Evolutionary conservation across 305 asterid species (phyloP).

Genomic region (Vinca major): DNA sequence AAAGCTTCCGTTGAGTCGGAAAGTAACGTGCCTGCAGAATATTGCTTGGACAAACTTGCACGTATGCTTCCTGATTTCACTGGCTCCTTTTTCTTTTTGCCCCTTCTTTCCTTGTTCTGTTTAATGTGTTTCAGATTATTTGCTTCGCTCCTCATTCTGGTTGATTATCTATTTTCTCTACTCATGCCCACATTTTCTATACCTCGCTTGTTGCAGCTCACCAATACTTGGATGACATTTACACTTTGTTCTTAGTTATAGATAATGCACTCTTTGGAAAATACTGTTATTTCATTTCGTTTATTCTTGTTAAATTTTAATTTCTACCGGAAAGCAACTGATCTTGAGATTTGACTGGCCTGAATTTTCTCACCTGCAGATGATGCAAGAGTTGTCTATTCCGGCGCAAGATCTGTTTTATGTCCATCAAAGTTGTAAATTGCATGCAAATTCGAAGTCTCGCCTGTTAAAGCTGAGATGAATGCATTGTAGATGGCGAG

Average conservation of each 20-base stretch:
- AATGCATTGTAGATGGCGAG: too few species aligned
- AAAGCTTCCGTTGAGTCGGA: slow-evolving; percentile 73
- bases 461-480: neutral
- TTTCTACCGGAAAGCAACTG: neutral
- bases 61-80: slow-evolving; percentile 25
- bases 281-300: neutral
- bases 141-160: neutral
- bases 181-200: neutral
- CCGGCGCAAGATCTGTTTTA: slow-evolving; percentile 40
- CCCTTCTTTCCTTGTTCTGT: neutral
- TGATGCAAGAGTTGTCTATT: slow-evolving; percentile 50
- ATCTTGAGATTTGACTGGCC: neutral
- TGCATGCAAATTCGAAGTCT: neutral
- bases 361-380: slow-evolving; percentile 36
- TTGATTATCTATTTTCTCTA: neutral
- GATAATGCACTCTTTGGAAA: neutral
- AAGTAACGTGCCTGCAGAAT: slow-evolving; percentile 58
- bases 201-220: neutral
- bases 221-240: neutral
- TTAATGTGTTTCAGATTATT: neutral
- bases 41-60: slow-evolving; percentile 41
- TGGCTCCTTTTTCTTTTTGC: neutral
- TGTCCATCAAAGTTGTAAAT: slow-evolving; percentile 53
- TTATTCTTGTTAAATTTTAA: neutral
- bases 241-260: neutral